phyloP scores from a whole-genome alignment of 257 asterid genomes.

The Solanum gandarillasii region DNA sequence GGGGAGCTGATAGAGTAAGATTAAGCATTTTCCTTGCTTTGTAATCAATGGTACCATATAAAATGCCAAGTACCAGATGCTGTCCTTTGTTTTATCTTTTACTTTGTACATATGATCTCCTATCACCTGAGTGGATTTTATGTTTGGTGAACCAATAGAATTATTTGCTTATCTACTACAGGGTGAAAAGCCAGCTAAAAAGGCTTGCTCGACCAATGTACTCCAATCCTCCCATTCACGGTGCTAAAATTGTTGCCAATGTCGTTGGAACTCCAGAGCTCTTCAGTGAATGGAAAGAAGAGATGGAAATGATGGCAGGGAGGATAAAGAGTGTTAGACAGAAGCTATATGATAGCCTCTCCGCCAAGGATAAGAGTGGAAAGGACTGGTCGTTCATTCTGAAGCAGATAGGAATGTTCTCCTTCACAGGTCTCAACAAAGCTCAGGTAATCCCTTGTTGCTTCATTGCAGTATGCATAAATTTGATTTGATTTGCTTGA shows the following conservation, averaged over 20 bases:
- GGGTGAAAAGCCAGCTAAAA: conserved; percentile 92
- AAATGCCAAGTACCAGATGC: background rate
- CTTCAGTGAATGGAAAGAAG: conserved; percentile 81
- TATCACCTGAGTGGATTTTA: background rate
- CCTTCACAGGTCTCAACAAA: conserved; percentile 83
- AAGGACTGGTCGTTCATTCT: conserved; percentile 95
- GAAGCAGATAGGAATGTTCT: conserved; percentile 94
- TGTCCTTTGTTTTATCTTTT: background rate
- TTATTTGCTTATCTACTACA: conserved; percentile 8
- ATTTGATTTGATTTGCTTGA: background rate
- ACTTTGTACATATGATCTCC: background rate
- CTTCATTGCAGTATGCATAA: background rate
- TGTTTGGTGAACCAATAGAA: background rate
- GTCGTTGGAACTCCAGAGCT: conserved; percentile 74
- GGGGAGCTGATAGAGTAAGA: background rate
- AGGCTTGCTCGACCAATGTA: conserved; percentile 96
- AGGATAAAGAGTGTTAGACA: conserved; percentile 80
- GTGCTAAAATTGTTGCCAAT: conserved; percentile 88
- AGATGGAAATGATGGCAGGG: conserved; percentile 95
- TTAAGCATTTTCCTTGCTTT: background rate
- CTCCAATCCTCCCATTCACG: conserved; percentile 94
- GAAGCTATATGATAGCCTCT: conserved; percentile 53
- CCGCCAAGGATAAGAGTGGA: conserved; percentile 58
- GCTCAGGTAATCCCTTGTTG: conserved; percentile 52
- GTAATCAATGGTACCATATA: background rate